phyloP scores from a whole-genome alignment of 352 stramenopile species.

The Pythium biforme region DNA sequence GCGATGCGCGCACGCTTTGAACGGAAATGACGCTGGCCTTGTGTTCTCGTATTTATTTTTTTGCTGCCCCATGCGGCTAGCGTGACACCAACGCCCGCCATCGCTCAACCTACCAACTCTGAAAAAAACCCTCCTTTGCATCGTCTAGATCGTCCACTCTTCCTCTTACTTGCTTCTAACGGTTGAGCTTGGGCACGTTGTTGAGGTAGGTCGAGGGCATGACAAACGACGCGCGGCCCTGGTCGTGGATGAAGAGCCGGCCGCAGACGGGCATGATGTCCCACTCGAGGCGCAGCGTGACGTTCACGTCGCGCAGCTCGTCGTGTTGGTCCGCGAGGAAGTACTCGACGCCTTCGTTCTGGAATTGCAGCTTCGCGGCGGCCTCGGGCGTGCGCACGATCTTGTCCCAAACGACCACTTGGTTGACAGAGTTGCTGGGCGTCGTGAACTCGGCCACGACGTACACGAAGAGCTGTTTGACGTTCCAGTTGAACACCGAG shows the following conservation, averaged over 20 bases:
- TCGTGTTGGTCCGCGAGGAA: conserved; percentile 79
- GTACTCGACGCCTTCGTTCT: conserved; percentile 79
- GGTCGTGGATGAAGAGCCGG: conserved; percentile 66
- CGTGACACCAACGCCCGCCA: background rate
- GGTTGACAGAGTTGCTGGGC: conserved; percentile 59
- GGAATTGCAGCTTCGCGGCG: conserved; percentile 45
- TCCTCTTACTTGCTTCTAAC: conserved; percentile 1
- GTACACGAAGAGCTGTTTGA: conserved; percentile 90
- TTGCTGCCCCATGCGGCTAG: too few species aligned
- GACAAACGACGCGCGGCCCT: conserved; percentile 49
- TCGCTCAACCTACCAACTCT: background rate
- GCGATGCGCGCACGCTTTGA: conserved; percentile 77
- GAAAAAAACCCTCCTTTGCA: background rate
- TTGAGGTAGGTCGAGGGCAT: conserved; percentile 69
- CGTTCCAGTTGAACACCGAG: conserved; percentile 91
- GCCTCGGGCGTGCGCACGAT: conserved; percentile 71
- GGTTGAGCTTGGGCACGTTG: conserved; percentile 40
- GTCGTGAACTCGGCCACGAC: conserved; percentile 80
- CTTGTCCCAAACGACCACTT: conserved; percentile 87
- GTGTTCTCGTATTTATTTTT: conserved; percentile 12
- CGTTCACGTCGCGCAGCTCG: conserved; percentile 71
- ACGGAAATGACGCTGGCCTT: conserved; percentile 37
- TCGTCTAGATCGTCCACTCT: too few species aligned
- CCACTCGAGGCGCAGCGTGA: conserved; percentile 82
- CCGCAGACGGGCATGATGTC: conserved; percentile 87